Conservation (phyloP, 2,329 filamentous ascomycete species). For the Colletotrichum tropicicola region DNA sequence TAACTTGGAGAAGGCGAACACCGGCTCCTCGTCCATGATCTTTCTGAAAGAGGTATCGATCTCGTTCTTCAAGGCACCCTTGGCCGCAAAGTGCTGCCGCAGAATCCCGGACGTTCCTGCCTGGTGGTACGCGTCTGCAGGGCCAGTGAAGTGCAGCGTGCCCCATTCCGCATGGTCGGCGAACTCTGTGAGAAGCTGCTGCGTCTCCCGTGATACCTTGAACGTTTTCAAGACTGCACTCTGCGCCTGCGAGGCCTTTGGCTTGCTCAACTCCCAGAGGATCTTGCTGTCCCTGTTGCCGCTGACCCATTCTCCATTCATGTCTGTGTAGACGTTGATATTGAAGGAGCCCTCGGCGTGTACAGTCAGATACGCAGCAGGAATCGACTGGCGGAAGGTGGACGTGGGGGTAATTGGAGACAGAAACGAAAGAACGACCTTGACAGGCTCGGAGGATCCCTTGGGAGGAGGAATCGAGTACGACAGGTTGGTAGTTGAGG, state of each 20-base stretch:
- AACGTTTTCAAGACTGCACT: slow-evolving; percentile 68
- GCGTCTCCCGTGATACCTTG: slow-evolving; percentile 66
- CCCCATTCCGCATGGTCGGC: slow-evolving; percentile 86
- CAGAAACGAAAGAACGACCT: slow-evolving; percentile 64
- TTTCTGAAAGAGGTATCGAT: slow-evolving; percentile 73
- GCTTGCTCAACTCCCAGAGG: slow-evolving; percentile 70
- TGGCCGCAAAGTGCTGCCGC: slow-evolving; percentile 74
- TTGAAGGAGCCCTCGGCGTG: slow-evolving; percentile 73
- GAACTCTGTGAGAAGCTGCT: slow-evolving; percentile 79
- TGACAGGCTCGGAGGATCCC: slow-evolving; percentile 38
- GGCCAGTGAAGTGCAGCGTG: slow-evolving; percentile 78
- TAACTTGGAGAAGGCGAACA: slow-evolving; percentile 80
- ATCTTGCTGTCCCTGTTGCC: slow-evolving; percentile 76
- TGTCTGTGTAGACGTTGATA: slow-evolving; percentile 71
- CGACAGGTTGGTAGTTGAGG: slow-evolving; percentile 59
- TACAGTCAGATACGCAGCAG: slow-evolving; percentile 82
- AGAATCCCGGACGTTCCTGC: slow-evolving; percentile 73
- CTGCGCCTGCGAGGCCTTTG: slow-evolving; percentile 44
- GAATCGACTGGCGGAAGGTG: slow-evolving; percentile 81
- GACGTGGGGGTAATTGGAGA: slow-evolving; percentile 85
- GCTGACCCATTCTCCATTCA: slow-evolving; percentile 85
- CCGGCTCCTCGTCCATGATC: slow-evolving; percentile 81
- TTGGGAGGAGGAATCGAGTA: slow-evolving; percentile 48
- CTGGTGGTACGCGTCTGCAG: slow-evolving; percentile 73
- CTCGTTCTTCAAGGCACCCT: slow-evolving; percentile 71